Base-by-base conservation (phyloP, 1,139 yeast genomes). In the Suhomyces choctaworum region DNA sequence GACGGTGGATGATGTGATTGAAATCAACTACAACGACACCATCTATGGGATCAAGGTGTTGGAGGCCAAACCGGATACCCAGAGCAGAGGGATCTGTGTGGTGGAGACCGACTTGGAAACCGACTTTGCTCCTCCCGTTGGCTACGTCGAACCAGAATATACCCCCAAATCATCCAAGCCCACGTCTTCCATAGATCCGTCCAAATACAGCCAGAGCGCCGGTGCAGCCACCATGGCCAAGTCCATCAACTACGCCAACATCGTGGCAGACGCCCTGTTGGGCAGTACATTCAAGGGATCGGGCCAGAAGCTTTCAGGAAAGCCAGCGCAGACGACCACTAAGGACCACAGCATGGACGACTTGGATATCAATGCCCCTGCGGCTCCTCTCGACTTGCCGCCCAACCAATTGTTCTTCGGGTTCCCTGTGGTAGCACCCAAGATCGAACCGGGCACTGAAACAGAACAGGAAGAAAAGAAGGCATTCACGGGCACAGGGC, bases 51-150 rank as follows among this genome's bases (percentile, higher is more conserved):
- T 94, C 41, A 85, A 82, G 54, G 92, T 94, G 15, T 66, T 92
- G 34, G 97, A 92, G 51, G 87, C 82, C 19, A 87, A 87, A 50
- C 99, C 99, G 0, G 88, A 83, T 32, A 69, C 80, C 5, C 53
- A 60, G 11, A 60, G 61, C 29, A 66, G 74, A 25, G 85, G 95
- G 42, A 82, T 92, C 13, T 92, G 97, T 69, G 97, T 92, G 14
- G 89, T 94, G 21, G 99, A 94, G 56, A 94, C 98, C 0, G 98
- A 94, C 66, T 73, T 94, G 46, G 95, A 87, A 43, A 95, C 97
- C 0, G 99, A 94, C 56, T 94, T 94, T 66, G 98, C 97, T 2
- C 96, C 98, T 4, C 99, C 98, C 0, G 96, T 92, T 4, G 99
- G 99, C 0, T 94, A 94, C 54, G 96, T 87, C 19, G 98, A 92